Conservation (phyloP, 2,329 filamentous ascomycete genomes). For the Colletotrichum nymphaeae region DNA sequence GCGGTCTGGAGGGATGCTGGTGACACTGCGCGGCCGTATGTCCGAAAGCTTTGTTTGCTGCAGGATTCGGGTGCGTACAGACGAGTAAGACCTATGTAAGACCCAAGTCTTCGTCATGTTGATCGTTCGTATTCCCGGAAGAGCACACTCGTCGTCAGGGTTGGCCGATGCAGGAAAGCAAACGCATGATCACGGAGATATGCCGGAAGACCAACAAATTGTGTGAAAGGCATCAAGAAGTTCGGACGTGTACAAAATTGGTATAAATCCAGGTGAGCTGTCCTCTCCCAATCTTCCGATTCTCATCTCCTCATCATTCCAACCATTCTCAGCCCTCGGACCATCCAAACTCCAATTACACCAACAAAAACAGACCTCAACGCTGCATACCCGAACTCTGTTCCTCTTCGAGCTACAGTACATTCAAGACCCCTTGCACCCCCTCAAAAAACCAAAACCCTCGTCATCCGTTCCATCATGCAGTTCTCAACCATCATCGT, state of each 20-base stretch:
- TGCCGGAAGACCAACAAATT: background rate
- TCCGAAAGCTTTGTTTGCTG: constrained; percentile 15
- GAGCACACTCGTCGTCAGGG: background rate
- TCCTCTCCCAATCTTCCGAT: background rate
- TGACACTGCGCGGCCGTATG: constrained; percentile 10
- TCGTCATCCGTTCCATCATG: background rate
- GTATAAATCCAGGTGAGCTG: background rate
- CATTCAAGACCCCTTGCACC: background rate
- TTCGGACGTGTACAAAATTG: background rate
- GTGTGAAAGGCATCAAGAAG: background rate
- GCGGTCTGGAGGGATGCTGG: constrained; percentile 3
- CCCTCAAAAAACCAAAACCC: background rate
- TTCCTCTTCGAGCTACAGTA: background rate
- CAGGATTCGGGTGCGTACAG: constrained; percentile 6
- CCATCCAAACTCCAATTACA: background rate
- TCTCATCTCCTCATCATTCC: background rate
- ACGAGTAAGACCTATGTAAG: constrained; percentile 19
- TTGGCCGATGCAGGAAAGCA: background rate
- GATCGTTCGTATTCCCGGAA: constrained; percentile 18
- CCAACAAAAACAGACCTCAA: background rate
- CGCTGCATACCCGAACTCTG: background rate
- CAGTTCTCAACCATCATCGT: background rate
- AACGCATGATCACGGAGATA: background rate
- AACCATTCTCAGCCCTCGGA: background rate
- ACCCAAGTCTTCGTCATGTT: constrained; percentile 3